These are phyloP conservation scores for Elsinoe australis DNA, from an alignment of 2,329 filamentous ascomycete genomes.

Conservation along the genomic window DNA sequence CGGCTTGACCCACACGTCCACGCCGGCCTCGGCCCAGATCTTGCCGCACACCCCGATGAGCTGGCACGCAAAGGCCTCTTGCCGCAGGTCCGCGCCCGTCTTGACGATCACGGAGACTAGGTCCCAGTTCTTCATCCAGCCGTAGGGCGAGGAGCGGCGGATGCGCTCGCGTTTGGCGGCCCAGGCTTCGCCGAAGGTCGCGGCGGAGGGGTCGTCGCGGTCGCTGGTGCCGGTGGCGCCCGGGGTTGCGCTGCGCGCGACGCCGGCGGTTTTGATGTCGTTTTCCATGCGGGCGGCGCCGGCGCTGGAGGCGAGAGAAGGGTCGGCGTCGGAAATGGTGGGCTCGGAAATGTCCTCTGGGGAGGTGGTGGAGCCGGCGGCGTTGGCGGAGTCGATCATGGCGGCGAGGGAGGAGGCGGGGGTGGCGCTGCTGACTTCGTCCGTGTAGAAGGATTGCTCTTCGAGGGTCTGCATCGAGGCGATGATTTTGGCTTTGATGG, in stretches of 20 bases:
- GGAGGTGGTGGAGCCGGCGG: conserved; percentile 42
- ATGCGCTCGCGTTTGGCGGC: conserved; percentile 76
- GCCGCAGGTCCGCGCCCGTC: conserved; percentile 71
- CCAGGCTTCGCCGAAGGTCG: conserved; percentile 83
- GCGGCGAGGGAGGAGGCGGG: conserved; percentile 66
- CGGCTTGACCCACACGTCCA: conserved; percentile 78
- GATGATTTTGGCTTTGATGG: conserved; percentile 79
- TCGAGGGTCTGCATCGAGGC: conserved; percentile 84
- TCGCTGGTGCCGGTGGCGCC: conserved; percentile 52
- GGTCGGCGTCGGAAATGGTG: conserved; percentile 33
- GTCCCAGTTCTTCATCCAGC: conserved; percentile 87
- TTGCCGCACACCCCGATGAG: conserved; percentile 73
- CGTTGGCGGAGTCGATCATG: conserved; percentile 67
- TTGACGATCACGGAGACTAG: conserved; percentile 81
- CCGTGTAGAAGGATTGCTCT: conserved; percentile 72
- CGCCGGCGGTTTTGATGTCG: conserved; percentile 76
- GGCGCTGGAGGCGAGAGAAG: conserved; percentile 56
- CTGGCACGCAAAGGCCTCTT: conserved; percentile 82
- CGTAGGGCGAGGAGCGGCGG: conserved; percentile 73
- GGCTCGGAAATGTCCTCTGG: conserved; percentile 49
- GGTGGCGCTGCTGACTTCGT: conserved; percentile 53
- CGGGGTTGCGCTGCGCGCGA: too few species aligned
- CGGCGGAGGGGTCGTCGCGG: conserved; percentile 75
- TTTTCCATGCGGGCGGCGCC: conserved; percentile 83
- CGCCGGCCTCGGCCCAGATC: conserved; percentile 67